Evolutionary conservation across 495 filamentous ascomycete genomes (phyloP).

Genomic region (Glarea lozoyensis): DNA sequence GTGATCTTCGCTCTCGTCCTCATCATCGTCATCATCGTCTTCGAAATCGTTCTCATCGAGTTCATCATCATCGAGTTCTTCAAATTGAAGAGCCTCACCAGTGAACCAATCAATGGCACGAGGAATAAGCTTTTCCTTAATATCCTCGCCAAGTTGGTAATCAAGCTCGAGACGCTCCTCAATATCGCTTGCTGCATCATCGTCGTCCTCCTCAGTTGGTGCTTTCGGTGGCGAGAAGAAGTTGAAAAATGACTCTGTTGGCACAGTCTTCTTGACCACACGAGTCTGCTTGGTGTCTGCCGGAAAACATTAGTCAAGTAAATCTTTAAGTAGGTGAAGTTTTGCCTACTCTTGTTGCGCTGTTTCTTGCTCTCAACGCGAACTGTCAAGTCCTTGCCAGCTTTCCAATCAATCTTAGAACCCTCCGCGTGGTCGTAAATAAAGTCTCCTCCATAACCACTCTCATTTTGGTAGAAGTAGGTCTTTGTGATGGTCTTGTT

Average conservation of each 20-base stretch:
- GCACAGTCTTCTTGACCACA: constrained; percentile 96
- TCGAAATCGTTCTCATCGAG: constrained; percentile 75
- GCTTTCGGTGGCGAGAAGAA: constrained; percentile 96
- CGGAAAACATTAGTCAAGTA: constrained; percentile 1
- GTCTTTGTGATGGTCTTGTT: constrained; percentile 98
- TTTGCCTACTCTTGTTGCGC: constrained; percentile 87
- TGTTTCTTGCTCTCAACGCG: constrained; percentile 98
- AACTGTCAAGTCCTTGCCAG: constrained; percentile 84
- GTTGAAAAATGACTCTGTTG: constrained; percentile 99
- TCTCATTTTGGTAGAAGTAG: constrained; percentile 99
- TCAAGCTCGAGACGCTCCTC: constrained; percentile 97
- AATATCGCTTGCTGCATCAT: constrained; percentile 79
- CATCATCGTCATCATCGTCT: constrained; percentile 88
- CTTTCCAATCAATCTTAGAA: constrained; percentile 96
- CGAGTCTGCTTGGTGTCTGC: constrained; percentile 97
- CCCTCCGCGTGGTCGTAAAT: constrained; percentile 99
- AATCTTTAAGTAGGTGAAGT: not conserved
- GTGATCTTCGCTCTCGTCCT: constrained; percentile 82
- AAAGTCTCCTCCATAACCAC: constrained; percentile 95
- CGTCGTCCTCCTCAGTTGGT: constrained; percentile 63
- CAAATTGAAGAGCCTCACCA: constrained; percentile 93
- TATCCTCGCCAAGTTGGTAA: constrained; percentile 98
- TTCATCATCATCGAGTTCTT: constrained; percentile 87
- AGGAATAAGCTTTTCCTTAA: constrained; percentile 99
- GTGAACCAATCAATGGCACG: constrained; percentile 99